Percentiles rank a stretch among this genome's conserved stretches.
phyloP scores from a whole-genome alignment of 1,284 basidiomycete genomes.

The Irpex sp. region DNA sequence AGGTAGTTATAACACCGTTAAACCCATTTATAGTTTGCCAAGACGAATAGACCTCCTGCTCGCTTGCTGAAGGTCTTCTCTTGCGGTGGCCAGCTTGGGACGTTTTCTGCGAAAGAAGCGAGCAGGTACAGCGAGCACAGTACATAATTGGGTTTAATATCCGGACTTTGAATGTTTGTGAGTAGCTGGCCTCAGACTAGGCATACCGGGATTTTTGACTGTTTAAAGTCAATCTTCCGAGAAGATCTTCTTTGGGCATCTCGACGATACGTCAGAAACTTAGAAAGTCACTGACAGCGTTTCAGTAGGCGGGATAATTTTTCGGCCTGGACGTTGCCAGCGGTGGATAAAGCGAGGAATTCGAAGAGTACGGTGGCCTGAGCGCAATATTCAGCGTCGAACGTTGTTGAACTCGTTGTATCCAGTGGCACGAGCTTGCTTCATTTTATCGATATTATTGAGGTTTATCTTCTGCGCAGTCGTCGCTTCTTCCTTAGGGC shows the following conservation, averaged over 20 bases:
- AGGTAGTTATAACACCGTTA: too few relatives aligned
- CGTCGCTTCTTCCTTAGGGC: background rate
- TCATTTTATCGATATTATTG: background rate
- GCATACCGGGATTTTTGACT: background rate
- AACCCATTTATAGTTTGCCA: too few relatives aligned
- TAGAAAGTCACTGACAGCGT: background rate
- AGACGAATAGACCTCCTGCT: too few relatives aligned
- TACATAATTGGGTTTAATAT: background rate
- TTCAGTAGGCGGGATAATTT: background rate
- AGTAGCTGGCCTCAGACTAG: background rate
- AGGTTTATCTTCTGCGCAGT: background rate
- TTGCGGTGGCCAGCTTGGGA: background rate
- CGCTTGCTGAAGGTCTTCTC: background rate
- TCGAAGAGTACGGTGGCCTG: background rate
- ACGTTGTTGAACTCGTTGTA: background rate
- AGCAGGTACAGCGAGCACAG: too few relatives aligned
- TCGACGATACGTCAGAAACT: background rate
- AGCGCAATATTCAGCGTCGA: background rate
- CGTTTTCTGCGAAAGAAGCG: background rate
- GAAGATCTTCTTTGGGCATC: background rate
- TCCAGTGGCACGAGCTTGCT: background rate
- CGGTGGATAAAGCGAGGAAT: background rate
- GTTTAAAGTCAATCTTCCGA: background rate
- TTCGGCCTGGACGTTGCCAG: background rate
- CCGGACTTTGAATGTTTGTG: background rate